A percentile compares a stretch with the other conserved stretches of the same genome.
phyloP scores from a whole-genome alignment of 805 yeast species.

The Saccharomyces paradoxus region DNA sequence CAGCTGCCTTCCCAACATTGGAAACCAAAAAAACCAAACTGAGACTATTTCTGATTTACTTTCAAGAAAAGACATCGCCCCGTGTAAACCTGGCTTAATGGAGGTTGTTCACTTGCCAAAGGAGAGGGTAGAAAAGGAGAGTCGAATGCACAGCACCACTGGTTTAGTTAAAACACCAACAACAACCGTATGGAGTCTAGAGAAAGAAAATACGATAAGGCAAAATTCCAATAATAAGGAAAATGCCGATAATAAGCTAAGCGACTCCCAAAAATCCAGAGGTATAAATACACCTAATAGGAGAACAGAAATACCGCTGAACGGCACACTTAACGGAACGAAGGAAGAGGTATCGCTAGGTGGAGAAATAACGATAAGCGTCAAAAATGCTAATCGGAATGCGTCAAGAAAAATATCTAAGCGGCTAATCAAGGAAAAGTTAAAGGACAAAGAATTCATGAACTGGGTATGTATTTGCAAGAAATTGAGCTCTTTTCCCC shows the following conservation, averaged over 20 bases:
- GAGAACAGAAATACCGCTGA: neutral
- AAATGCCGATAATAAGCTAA: neutral
- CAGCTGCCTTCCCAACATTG: neutral
- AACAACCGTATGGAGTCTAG: neutral
- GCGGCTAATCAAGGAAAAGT: slow-evolving; percentile 14
- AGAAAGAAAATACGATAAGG: neutral
- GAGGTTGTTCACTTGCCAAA: neutral
- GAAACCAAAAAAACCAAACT: neutral
- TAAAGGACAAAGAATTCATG: slow-evolving; percentile 20
- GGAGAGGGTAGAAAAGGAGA: neutral
- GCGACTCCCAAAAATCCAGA: neutral
- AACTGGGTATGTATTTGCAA: slow-evolving; percentile 21
- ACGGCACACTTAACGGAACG: neutral
- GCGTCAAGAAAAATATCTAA: slow-evolving; percentile 11
- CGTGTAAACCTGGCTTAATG: neutral
- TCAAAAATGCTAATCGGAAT: neutral
- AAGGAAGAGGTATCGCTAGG: neutral
- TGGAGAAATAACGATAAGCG: neutral
- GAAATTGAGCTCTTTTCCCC: neutral
- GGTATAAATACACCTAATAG: neutral
- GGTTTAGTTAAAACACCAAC: neutral
- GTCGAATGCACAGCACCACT: neutral
- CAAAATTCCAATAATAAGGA: neutral
- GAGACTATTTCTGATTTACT: neutral
- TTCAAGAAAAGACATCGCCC: neutral